phyloP scores from a whole-genome alignment of 352 stramenopile species.

The Phytopythium helicoides region DNA sequence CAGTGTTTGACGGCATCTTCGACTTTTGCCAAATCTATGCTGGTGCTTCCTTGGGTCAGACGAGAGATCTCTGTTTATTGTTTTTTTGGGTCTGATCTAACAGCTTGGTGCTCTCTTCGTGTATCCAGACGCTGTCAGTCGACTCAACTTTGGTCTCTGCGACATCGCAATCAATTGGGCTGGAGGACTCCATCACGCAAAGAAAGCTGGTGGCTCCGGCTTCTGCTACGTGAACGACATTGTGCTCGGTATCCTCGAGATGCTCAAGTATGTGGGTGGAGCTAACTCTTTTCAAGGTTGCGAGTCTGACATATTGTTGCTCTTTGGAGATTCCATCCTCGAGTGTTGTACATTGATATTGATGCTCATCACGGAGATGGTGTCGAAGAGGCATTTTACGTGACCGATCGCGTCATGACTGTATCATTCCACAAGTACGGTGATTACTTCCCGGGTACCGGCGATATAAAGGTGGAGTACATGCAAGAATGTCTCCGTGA shows the following conservation, averaged over 20 bases:
- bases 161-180: conserved; percentile 98
- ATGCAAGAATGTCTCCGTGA: too few relatives aligned
- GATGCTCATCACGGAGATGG: conserved; percentile 99
- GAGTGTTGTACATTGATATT: conserved; percentile 99
- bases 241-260: conserved; percentile 96
- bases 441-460: conserved; percentile 98
- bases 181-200: conserved; percentile 97
- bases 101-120: background rate
- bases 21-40: conserved; percentile 98
- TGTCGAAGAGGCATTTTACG: conserved; percentile 96
- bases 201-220: conserved; percentile 92
- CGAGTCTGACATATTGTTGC: background rate
- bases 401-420: conserved; percentile 99
- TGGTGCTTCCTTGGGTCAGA: conserved; percentile 90
- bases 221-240: conserved; percentile 99
- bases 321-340: conserved; percentile 67
- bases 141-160: conserved; percentile 94
- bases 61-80: background rate
- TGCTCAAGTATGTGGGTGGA: conserved; percentile 95
- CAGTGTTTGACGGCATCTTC: conserved; percentile 98
- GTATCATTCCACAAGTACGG: conserved; percentile 99
- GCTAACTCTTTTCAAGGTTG: too few relatives aligned
- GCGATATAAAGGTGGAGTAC: conserved; percentile 69
- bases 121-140: conserved; percentile 90
- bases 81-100: background rate